Percentiles rank a stretch among this genome's conserved stretches.
Evolutionary conservation across 2,329 filamentous ascomycete genomes (phyloP).

Genomic region (Fusarium pininemorale): DNA sequence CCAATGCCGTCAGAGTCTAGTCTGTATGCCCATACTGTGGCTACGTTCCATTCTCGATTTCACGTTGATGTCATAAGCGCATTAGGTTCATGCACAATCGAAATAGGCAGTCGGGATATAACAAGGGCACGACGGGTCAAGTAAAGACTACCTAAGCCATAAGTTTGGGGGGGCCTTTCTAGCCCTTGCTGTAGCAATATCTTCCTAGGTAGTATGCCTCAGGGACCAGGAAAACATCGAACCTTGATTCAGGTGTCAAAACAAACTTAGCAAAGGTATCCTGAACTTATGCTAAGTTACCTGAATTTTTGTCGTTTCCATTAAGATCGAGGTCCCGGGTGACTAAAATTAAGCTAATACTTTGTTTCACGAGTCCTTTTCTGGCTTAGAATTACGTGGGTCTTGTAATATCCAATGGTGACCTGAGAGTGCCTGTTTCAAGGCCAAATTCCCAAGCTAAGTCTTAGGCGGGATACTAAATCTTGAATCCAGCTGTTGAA

Average conservation of each 20-base stretch:
- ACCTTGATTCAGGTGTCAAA: not conserved
- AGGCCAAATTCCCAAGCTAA: slow-evolving; percentile 4
- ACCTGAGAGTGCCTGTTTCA: slow-evolving; percentile 31
- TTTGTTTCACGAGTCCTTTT: slow-evolving; percentile 38
- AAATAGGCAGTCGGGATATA: not conserved
- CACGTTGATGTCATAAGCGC: not conserved
- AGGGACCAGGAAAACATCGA: not conserved
- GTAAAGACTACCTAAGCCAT: not conserved
- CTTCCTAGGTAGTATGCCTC: not conserved
- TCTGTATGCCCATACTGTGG: not conserved
- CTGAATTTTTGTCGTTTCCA: not conserved
- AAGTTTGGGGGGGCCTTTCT: not conserved
- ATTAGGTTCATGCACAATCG: not conserved
- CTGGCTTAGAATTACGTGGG: slow-evolving; percentile 19
- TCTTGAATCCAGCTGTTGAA: not conserved
- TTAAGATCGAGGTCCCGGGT: not conserved
- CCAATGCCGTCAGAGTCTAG: slow-evolving; percentile 2
- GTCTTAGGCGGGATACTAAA: not conserved
- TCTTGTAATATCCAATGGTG: slow-evolving; percentile 23
- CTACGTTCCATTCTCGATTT: slow-evolving; percentile 11
- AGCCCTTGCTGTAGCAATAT: not conserved
- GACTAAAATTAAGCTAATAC: not conserved
- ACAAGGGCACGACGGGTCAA: not conserved
- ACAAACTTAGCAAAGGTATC: not conserved
- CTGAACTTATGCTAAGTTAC: not conserved